phyloP scores from a whole-genome alignment of 192 early-diverging fungal species.

The Glomus cerebriforme region DNA sequence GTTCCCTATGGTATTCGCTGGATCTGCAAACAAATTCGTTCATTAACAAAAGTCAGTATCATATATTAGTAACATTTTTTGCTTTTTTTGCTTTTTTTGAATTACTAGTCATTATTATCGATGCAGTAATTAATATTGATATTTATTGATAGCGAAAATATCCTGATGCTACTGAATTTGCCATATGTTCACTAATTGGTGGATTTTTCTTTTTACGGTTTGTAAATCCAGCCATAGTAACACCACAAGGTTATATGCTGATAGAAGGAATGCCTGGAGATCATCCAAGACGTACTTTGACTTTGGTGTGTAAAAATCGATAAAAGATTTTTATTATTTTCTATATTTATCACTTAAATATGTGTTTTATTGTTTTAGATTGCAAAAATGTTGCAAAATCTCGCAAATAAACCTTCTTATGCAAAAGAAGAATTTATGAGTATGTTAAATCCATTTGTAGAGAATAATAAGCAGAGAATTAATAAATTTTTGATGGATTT shows the following conservation, averaged over 20 bases:
- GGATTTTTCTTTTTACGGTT: slow-evolving; percentile 97
- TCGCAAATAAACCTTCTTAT: slow-evolving; percentile 92
- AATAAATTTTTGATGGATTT: slow-evolving; percentile 88
- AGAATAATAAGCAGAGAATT: slow-evolving; percentile 81
- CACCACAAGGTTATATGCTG: slow-evolving; percentile 93
- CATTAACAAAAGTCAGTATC: slow-evolving; percentile 69
- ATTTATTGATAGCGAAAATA: slow-evolving; percentile 68
- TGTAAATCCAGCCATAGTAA: slow-evolving; percentile 97
- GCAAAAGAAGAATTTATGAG: slow-evolving; percentile 93
- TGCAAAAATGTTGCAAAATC: slow-evolving; percentile 94
- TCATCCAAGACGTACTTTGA: slow-evolving; percentile 84
- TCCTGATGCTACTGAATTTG: slow-evolving; percentile 84
- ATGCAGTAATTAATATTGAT: neutral
- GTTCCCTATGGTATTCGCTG: slow-evolving; percentile 96
- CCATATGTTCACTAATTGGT: slow-evolving; percentile 93
- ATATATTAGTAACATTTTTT: neutral
- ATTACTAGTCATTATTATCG: neutral
- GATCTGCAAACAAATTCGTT: slow-evolving; percentile 98
- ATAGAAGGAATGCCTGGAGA: slow-evolving; percentile 78
- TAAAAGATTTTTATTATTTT: neutral
- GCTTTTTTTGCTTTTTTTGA: no score
- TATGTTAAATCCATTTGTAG: slow-evolving; percentile 86
- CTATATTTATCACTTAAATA: neutral
- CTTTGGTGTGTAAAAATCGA: slow-evolving; percentile 64
- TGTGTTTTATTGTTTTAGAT: slow-evolving; percentile 44